Conservation (phyloP, 2,329 filamentous ascomycete species). For the Aspergillus sp. region DNA sequence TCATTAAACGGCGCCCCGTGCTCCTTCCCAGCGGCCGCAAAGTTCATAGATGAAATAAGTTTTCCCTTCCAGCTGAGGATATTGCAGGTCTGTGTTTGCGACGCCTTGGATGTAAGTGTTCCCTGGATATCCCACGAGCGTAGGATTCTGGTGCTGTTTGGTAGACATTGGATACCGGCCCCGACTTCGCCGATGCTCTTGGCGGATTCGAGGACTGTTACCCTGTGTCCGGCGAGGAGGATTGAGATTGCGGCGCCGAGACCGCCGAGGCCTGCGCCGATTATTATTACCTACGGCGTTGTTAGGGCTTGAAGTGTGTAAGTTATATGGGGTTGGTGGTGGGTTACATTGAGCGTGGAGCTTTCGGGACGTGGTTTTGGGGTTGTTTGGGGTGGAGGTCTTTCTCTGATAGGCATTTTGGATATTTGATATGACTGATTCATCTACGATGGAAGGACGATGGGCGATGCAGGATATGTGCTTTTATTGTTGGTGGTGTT, state of each 20-base stretch:
- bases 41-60: slow-evolving; percentile 3
- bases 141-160: slow-evolving; percentile 21
- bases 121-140: slow-evolving; percentile 9
- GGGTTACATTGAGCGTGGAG: background rate
- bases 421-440: background rate
- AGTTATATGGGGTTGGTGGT: background rate
- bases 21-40: background rate
- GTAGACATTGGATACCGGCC: slow-evolving; percentile 26
- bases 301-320: too few species aligned
- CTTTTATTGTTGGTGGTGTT: too few species aligned
- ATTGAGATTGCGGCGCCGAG: slow-evolving; percentile 22
- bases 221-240: slow-evolving; percentile 22
- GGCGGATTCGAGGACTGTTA: slow-evolving; percentile 22
- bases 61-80: slow-evolving; percentile 9
- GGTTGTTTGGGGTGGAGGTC: background rate
- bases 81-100: slow-evolving; percentile 2
- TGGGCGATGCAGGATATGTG: too few species aligned
- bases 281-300: too few species aligned
- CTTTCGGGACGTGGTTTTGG: background rate
- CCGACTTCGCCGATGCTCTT: slow-evolving; percentile 25
- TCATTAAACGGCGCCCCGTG: slow-evolving; percentile 7
- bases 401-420: background rate
- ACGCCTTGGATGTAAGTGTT: background rate
- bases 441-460: too few species aligned
- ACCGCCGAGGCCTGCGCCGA: slow-evolving; percentile 16